Evolutionary conservation across 2,329 filamentous ascomycete species (phyloP).

Genomic region (Talaromyces sp.): DNA sequence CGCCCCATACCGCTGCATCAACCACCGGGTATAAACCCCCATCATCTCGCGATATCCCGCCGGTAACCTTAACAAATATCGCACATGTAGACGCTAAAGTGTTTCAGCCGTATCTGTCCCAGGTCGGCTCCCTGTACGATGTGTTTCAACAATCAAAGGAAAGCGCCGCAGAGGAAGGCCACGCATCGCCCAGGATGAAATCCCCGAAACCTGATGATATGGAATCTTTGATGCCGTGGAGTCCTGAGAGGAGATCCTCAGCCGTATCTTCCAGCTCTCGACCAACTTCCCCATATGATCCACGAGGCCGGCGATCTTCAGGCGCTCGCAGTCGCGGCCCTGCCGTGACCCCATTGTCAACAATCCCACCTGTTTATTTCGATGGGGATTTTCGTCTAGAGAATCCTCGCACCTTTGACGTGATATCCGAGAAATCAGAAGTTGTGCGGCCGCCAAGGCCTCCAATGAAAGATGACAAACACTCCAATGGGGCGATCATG

Average conservation of each 20-base stretch:
- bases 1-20: constrained; percentile 71
- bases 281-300: constrained; percentile 50
- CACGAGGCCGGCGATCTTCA: constrained; percentile 54
- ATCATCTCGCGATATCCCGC: constrained; percentile 86
- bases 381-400: constrained; percentile 94
- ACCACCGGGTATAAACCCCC: constrained; percentile 78
- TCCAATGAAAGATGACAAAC: constrained; percentile 55
- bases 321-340: constrained; percentile 62
- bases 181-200: constrained; percentile 50
- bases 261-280: constrained; percentile 48
- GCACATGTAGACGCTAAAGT: constrained; percentile 75
- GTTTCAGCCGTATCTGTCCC: constrained; percentile 81
- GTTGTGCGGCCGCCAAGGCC: constrained; percentile 73
- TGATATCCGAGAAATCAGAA: constrained; percentile 93
- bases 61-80: constrained; percentile 87
- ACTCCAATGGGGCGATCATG: constrained; percentile 60
- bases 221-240: constrained; percentile 51
- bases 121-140: constrained; percentile 86
- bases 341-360: constrained; percentile 82
- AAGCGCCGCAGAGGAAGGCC: constrained; percentile 65
- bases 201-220: constrained; percentile 52
- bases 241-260: constrained; percentile 46
- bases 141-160: constrained; percentile 83
- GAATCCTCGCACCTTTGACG: constrained; percentile 93
- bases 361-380: constrained; percentile 91